These are phyloP conservation scores for Paramecium biaurelia DNA, from an alignment of 73 alveolate species.

Conservation along the genomic window DNA sequence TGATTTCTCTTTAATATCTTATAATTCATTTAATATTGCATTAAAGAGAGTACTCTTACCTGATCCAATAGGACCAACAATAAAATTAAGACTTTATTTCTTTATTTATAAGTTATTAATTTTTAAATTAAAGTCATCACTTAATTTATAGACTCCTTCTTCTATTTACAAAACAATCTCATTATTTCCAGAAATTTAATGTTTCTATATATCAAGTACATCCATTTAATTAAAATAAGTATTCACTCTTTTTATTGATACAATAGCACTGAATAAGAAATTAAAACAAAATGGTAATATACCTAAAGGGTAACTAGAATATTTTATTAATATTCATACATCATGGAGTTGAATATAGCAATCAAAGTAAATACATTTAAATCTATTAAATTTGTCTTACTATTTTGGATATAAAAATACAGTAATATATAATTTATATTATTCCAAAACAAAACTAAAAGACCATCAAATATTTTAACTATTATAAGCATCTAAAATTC, in stretches of 20 bases:
- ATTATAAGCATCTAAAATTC: neutral
- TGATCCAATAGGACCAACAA: neutral
- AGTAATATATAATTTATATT: conserved; percentile 38
- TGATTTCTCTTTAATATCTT: neutral
- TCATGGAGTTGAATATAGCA: conserved; percentile 39
- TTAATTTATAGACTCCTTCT: neutral
- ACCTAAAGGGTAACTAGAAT: conserved; percentile 36
- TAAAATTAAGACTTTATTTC: neutral
- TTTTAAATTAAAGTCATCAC: neutral
- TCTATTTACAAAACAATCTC: neutral
- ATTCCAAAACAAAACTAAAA: conserved; percentile 49
- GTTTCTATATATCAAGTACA: neutral
- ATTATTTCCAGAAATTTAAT: neutral
- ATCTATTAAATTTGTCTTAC: neutral
- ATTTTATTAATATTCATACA: neutral
- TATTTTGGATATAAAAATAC: neutral
- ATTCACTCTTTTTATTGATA: conserved; percentile 15
- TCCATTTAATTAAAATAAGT: neutral
- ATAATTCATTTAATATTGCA: conserved; percentile 5
- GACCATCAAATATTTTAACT: conserved; percentile 13
- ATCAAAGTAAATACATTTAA: conserved; percentile 48
- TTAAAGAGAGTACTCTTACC: conserved; percentile 15
- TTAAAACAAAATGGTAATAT: conserved; percentile 39
- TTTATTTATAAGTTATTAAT: neutral
- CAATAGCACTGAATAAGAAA: neutral